phyloP scores from a whole-genome alignment of 805 yeast genomes.

The Martiniozyma abietophila region DNA sequence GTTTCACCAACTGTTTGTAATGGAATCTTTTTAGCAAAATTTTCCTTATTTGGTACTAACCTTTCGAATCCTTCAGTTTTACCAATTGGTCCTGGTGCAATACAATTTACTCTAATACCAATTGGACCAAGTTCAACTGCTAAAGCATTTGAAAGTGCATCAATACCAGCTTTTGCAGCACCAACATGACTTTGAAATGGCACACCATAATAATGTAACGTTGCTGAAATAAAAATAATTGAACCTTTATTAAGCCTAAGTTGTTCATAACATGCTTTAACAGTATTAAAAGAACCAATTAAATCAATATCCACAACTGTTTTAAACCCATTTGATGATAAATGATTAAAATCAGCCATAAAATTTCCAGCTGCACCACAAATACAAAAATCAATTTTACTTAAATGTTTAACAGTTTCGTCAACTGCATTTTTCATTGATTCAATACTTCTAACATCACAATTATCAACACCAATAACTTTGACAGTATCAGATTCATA shows the following conservation, averaged over 20 bases:
- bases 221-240: slow-evolving; percentile 74
- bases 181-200: slow-evolving; percentile 87
- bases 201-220: slow-evolving; percentile 81
- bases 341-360: slow-evolving; percentile 64
- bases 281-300: slow-evolving; percentile 82
- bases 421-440: slow-evolving; percentile 57
- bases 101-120: slow-evolving; percentile 73
- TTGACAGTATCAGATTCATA: slow-evolving; percentile 30
- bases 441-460: slow-evolving; percentile 70
- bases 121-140: slow-evolving; percentile 90
- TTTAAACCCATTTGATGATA: slow-evolving; percentile 81
- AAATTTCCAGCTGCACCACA: slow-evolving; percentile 98
- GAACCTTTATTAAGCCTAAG: slow-evolving; percentile 60
- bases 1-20: slow-evolving; percentile 61
- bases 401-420: slow-evolving; percentile 55
- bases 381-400: slow-evolving; percentile 76
- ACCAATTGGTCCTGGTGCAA: slow-evolving; percentile 88
- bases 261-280: slow-evolving; percentile 67
- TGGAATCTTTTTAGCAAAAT: slow-evolving; percentile 44
- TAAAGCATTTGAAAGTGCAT: slow-evolving; percentile 71
- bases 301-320: slow-evolving; percentile 82
- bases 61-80: slow-evolving; percentile 81
- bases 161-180: slow-evolving; percentile 95
- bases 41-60: slow-evolving; percentile 36
- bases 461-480: slow-evolving; percentile 61